phyloP scores from a whole-genome alignment of 2,329 filamentous ascomycete species.

The Cordyceps pruinosa region DNA sequence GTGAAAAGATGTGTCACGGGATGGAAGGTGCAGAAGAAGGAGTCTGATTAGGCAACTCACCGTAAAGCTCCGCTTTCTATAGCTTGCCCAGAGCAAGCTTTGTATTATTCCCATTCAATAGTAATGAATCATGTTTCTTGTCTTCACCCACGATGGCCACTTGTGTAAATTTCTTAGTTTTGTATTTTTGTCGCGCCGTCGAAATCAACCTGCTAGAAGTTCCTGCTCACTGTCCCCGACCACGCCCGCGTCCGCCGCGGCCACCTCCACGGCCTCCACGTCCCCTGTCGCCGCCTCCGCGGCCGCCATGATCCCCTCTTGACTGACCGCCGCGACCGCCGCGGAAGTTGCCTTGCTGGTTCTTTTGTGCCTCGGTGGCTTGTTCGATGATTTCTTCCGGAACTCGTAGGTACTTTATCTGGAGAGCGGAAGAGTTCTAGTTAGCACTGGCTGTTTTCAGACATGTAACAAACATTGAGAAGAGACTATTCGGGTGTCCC shows the following conservation, averaged over 20 bases:
- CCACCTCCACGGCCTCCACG: conserved; percentile 37
- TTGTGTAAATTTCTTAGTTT: no score
- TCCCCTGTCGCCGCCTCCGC: conserved; percentile 49
- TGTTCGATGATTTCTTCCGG: conserved; percentile 94
- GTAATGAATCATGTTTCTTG: not conserved
- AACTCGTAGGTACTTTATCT: conserved; percentile 98
- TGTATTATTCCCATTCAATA: conserved; percentile 7
- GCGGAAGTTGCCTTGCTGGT: conserved; percentile 55
- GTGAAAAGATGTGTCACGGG: not conserved
- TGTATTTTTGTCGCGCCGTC: no score
- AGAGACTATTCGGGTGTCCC: conserved; percentile 25
- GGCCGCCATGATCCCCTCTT: conserved; percentile 51
- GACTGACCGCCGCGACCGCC: conserved; percentile 56
- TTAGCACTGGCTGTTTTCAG: not conserved
- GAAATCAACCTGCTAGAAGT: no score
- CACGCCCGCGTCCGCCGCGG: conserved; percentile 34
- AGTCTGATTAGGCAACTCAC: not conserved
- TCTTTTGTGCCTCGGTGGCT: conserved; percentile 86
- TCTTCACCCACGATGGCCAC: no score
- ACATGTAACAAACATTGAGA: not conserved
- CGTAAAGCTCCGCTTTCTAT: not conserved
- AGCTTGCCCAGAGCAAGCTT: not conserved
- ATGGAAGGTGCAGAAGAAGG: not conserved
- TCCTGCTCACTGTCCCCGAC: conserved; percentile 23
- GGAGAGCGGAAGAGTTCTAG: conserved; percentile 2